Percentiles rank a stretch among this genome's conserved stretches.
phyloP scores from a whole-genome alignment of 2,329 filamentous ascomycete species.

The Dactylellina parvicollis region DNA sequence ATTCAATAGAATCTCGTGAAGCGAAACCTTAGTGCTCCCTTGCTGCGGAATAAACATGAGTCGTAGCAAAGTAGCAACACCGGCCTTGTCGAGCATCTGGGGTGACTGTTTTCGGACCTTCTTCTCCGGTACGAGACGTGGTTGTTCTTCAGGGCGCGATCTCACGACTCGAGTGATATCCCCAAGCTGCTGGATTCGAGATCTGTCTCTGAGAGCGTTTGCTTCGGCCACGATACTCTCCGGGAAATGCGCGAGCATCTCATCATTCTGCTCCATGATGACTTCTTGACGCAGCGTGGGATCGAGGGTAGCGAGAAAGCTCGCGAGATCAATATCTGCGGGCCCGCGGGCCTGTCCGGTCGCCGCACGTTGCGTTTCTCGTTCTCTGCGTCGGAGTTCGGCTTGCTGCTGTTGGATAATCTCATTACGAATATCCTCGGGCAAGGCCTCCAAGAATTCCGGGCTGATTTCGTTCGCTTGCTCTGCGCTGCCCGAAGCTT shows the following conservation, averaged over 20 bases:
- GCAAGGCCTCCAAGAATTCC: slow-evolving; percentile 92
- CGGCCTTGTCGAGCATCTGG: slow-evolving; percentile 96
- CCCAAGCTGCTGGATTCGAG: slow-evolving; percentile 68
- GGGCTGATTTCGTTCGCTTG: slow-evolving; percentile 86
- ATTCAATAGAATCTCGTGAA: slow-evolving; percentile 88
- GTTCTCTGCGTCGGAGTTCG: slow-evolving; percentile 86
- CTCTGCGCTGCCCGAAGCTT: slow-evolving; percentile 76
- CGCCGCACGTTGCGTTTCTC: slow-evolving; percentile 75
- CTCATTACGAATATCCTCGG: slow-evolving; percentile 87
- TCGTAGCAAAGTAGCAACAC: slow-evolving; percentile 93
- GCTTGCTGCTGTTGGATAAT: slow-evolving; percentile 89
- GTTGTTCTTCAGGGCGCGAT: slow-evolving; percentile 62
- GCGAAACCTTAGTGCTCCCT: slow-evolving; percentile 81
- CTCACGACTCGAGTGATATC: slow-evolving; percentile 60
- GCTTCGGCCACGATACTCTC: slow-evolving; percentile 88
- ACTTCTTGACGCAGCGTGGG: slow-evolving; percentile 85
- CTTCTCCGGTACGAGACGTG: slow-evolving; percentile 68
- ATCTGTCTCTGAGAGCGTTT: slow-evolving; percentile 72
- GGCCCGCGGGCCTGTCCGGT: slow-evolving; percentile 67
- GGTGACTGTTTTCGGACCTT: slow-evolving; percentile 81
- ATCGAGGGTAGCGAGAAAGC: slow-evolving; percentile 87
- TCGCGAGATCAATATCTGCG: slow-evolving; percentile 89
- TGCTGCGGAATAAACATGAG: slow-evolving; percentile 97
- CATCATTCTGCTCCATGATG: slow-evolving; percentile 89
- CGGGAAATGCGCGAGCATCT: slow-evolving; percentile 82